A percentile compares a stretch with the other conserved stretches of the same genome.
Conservation (phyloP, 768 basidiomycete species). For the Leucocoprinus leucothites region DNA sequence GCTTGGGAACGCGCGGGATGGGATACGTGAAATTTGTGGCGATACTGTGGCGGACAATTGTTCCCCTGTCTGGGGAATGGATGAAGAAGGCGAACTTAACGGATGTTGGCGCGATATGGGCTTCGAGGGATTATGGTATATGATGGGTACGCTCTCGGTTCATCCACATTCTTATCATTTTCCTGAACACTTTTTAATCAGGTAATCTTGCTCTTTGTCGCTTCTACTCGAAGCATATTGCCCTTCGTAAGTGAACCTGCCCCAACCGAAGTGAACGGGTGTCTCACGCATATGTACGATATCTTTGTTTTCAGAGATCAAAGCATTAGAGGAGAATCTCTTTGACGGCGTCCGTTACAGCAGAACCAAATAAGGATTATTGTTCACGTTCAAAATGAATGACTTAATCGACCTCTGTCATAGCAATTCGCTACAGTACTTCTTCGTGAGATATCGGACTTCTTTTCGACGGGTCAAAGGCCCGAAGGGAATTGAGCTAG, state of each 20-base stretch:
- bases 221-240: conserved; percentile 60
- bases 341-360: conserved; percentile 21
- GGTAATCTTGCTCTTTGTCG: conserved; percentile 48
- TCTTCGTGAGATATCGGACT: conserved; percentile 9
- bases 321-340: conserved; percentile 49
- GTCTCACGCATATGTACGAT: background rate
- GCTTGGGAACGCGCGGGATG: conserved; percentile 39
- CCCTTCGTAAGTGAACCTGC: conserved; percentile 47
- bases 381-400: background rate
- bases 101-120: conserved; percentile 51
- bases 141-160: conserved; percentile 42
- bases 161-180: background rate
- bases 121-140: conserved; percentile 51
- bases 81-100: conserved; percentile 60
- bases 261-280: background rate
- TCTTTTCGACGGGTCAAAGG: background rate
- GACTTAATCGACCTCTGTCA: background rate
- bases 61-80: conserved; percentile 61
- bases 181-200: conserved; percentile 14
- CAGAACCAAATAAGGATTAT: conserved; percentile 1
- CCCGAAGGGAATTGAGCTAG: background rate
- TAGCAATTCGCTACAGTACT: background rate
- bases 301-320: conserved; percentile 44
- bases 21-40: conserved; percentile 43
- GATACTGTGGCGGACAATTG: conserved; percentile 41